These are phyloP conservation scores for Pinguiococcus pyrenoidosus DNA, from an alignment of 108 stramenopile species.

Conservation along the genomic window DNA sequence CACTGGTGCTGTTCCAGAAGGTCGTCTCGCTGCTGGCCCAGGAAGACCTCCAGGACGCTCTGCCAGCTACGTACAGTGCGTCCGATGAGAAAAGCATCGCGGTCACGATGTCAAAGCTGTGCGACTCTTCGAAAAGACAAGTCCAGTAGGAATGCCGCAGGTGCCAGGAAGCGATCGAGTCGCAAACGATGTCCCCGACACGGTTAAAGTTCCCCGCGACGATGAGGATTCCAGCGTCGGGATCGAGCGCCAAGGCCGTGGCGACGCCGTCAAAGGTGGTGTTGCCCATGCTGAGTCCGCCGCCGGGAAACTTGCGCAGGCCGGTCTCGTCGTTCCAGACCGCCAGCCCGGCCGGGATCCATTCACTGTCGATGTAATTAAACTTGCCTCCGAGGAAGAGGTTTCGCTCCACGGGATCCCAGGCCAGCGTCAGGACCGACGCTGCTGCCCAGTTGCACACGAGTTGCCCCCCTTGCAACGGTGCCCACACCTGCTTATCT, in stretches of 20 bases:
- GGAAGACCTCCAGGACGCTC: background rate
- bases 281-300: slow-evolving; percentile 11
- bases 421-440: slow-evolving; percentile 69
- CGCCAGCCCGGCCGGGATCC: slow-evolving; percentile 19
- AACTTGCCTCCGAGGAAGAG: slow-evolving; percentile 29
- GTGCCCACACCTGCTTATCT: slow-evolving; percentile 64
- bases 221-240: slow-evolving; percentile 10
- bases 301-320: background rate
- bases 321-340: slow-evolving; percentile 18
- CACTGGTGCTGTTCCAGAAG: slow-evolving; percentile 3
- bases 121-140: slow-evolving; percentile 4
- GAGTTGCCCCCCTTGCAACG: slow-evolving; percentile 67
- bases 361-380: slow-evolving; percentile 14
- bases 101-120: slow-evolving; percentile 9
- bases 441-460: slow-evolving; percentile 80
- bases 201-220: slow-evolving; percentile 11
- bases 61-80: slow-evolving; percentile 9
- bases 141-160: slow-evolving; percentile 2
- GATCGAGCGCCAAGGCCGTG: slow-evolving; percentile 8
- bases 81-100: slow-evolving; percentile 3
- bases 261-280: background rate
- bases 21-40: slow-evolving; percentile 1
- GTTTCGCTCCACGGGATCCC: slow-evolving; percentile 51
- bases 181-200: background rate
- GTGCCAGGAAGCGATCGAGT: slow-evolving; percentile 2